Base-by-base conservation (phyloP, 208 protist genomes). In the Histomonas meleagridis region DNA sequence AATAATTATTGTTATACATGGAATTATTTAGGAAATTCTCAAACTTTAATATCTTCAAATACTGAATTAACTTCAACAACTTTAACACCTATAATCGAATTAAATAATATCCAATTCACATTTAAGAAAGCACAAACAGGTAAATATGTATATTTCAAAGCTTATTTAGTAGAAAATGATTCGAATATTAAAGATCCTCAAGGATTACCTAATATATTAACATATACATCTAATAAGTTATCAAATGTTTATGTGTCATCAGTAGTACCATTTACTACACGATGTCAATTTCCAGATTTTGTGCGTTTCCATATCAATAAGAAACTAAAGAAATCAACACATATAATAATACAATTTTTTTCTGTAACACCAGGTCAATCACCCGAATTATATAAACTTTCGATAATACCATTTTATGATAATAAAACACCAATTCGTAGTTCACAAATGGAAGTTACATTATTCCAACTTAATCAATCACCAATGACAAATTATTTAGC, bases 121-220 rank as follows among this genome's bases (percentile, higher is more conserved):
- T 86, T 86, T n/a, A 43, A 55, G 46, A 86, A 86, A 18, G 46
- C 76, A 86, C 76, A 32, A 55, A 46, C 51, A 38, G 38, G 46
- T 26, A 86, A 32, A n/a, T 57, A 46, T 38, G 76, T 86, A 26
- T 86, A 51, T n/a, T 86, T 86, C 46, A 86, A 40, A 43, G 76
- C 76, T 3, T 35, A 38, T 18, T 55, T 38, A 0, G 2, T 55
- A 2, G 76, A 86, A 32, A 46, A 86, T 38, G 76, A 86, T 16
- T 7, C 1, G 14, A 46, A 86, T 49, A 32, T 86, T 28, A 86
- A 86, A 28, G 38, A 86, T 49, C 76, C 76, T 57, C 9, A 51
- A 35, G 40, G 40, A 55, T 3, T 86, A n/a, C 38, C 23, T n/a
- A 32, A 49, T n/a, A 49, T 49, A 21, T 32, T 86, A 28, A 46